phyloP scores from a whole-genome alignment of 164 flowering plant genomes.

The Warburgia ugandensis region DNA sequence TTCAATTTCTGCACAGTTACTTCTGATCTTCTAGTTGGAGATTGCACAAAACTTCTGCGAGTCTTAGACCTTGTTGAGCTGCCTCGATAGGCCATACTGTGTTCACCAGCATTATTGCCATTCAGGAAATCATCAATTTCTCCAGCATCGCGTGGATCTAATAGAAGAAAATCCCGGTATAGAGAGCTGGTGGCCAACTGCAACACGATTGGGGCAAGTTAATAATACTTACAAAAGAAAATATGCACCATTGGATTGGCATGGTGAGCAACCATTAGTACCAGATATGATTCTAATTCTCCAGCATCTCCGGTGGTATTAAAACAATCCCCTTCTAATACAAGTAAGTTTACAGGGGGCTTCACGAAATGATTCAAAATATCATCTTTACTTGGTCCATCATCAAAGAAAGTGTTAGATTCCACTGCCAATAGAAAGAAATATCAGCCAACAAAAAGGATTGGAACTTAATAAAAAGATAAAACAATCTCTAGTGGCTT shows the following conservation, averaged over 20 bases:
- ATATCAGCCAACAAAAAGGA: constrained; percentile 4
- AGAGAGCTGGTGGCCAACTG: constrained; percentile 77
- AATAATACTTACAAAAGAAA: not conserved
- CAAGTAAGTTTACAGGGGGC: constrained; percentile 89
- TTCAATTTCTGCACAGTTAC: constrained; percentile 45
- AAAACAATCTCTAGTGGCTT: constrained; percentile 1
- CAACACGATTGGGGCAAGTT: constrained; percentile 15
- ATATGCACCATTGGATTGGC: not conserved
- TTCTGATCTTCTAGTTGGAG: constrained; percentile 53
- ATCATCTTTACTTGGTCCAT: constrained; percentile 26
- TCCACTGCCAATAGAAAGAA: constrained; percentile 61
- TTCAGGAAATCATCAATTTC: constrained; percentile 50
- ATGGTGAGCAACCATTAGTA: constrained; percentile 17
- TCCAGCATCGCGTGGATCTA: constrained; percentile 77
- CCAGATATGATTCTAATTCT: constrained; percentile 90
- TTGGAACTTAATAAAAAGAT: not conserved
- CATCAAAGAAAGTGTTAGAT: constrained; percentile 49
- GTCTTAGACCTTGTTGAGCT: constrained; percentile 38
- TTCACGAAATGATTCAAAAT: constrained; percentile 43
- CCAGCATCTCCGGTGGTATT: constrained; percentile 67
- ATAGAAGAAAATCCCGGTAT: constrained; percentile 74
- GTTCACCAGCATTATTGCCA: constrained; percentile 22
- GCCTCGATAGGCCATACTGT: constrained; percentile 21
- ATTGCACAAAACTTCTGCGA: constrained; percentile 41
- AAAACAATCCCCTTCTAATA: constrained; percentile 93